These are phyloP conservation scores for Metschnikowia bowlesiae DNA, from an alignment of 805 yeast genomes.

Conservation along the genomic window DNA sequence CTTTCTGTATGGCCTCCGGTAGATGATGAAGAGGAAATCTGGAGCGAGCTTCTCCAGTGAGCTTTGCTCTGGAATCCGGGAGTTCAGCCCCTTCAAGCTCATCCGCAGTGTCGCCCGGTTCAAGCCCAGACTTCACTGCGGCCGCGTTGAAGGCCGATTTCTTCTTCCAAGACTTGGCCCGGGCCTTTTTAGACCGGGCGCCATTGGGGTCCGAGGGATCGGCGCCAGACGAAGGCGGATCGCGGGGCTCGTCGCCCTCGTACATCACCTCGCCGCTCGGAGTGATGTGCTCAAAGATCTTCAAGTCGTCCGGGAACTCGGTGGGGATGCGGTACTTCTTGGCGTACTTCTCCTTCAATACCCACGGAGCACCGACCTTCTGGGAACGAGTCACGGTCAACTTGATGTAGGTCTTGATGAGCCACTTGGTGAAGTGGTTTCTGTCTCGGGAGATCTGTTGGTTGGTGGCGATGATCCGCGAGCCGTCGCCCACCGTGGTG, in stretches of 20 bases:
- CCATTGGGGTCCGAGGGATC: conserved; percentile 6
- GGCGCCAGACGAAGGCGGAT: conserved; percentile 5
- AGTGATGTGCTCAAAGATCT: conserved; percentile 26
- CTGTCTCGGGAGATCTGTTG: conserved; percentile 76
- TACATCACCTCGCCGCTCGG: conserved; percentile 16
- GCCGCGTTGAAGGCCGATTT: conserved; percentile 12
- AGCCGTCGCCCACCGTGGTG: conserved; percentile 47
- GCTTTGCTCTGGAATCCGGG: conserved; percentile 4
- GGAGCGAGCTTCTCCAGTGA: conserved; percentile 11
- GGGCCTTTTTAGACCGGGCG: conserved; percentile 9
- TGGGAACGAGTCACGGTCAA: conserved; percentile 71
- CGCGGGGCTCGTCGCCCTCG: conserved; percentile 15
- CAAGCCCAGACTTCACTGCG: conserved; percentile 1
- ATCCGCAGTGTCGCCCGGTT: not conserved
- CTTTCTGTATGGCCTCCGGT: conserved; percentile 13
- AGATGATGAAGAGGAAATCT: conserved; percentile 17
- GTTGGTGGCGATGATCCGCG: conserved; percentile 68
- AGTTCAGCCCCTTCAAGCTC: not conserved
- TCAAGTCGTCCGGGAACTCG: conserved; percentile 54
- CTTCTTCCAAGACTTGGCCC: conserved; percentile 13
- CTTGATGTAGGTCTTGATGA: conserved; percentile 83
- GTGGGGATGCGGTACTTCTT: conserved; percentile 60
- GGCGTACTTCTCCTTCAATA: conserved; percentile 76
- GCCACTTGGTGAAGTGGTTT: conserved; percentile 82
- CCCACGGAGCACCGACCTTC: conserved; percentile 94